Evolutionary conservation across 208 protist genomes (phyloP), one percentile per base, ranked within the genome.

Genomic region (Leishmania martiniquensis): DNA sequence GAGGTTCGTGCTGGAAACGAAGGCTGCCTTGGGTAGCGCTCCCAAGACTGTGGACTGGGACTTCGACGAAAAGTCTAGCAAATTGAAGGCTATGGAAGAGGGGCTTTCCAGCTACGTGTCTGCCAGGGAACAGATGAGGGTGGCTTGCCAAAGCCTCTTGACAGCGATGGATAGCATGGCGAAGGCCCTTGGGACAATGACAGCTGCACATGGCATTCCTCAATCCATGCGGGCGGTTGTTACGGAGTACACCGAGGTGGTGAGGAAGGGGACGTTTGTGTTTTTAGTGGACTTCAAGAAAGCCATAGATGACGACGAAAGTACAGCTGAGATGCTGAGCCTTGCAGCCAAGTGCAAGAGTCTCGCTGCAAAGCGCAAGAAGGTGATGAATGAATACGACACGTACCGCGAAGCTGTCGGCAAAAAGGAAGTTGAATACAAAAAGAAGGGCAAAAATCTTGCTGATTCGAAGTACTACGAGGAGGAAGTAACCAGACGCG

Each of bases 381-480:
- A 82, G 65, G 34, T 83, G n/a, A 86, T 87, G 84, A 73, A 76
- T 3, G 85, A 94, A 67, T 94, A 89, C 59, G 88, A 92, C 76
- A 76, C 84, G 1, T 94, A 94, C 77, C 80, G 90, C 57, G 84
- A 87, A 1, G 62, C 83, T 25, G 90, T 91, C 0, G 25, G 45
- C 52, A 89, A 85, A 44, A 92, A 90, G 70, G 88, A 91, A 57
- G 42, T n/a, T 6, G 78, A 89, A 72, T 92, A 92, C 80, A 70
- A 55, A 15, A 92, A 92, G 78, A 91, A 91, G 69, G 81, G 82
- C 45, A 94, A 92, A 62, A 72, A 87, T 52, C 71, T 92, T 15
- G 76, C 75, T 4, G 76, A 78, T 17, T 92, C 88, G 3, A 91
- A 91, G 72, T 67, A 75, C 59, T 91, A 92, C 77, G 4, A 75